phyloP scores from a whole-genome alignment of 2,329 filamentous ascomycete genomes.

The Ustulina deusta region DNA sequence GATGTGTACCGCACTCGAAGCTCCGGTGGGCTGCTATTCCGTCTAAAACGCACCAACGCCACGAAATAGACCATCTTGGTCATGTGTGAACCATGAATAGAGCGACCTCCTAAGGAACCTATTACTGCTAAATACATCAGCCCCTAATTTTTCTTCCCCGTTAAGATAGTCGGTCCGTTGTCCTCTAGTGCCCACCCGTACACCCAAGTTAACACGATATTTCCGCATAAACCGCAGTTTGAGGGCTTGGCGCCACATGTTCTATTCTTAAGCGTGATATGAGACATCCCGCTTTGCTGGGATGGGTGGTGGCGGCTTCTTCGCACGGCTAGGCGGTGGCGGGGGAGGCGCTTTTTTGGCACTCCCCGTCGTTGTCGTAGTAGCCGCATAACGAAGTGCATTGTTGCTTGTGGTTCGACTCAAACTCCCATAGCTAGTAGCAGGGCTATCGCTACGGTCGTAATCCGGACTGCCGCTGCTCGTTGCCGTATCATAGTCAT shows the following conservation, averaged over 20 bases:
- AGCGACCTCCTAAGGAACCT: slow-evolving; percentile 1
- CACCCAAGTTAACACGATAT: background rate
- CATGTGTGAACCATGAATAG: slow-evolving; percentile 5
- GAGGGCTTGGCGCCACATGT: background rate
- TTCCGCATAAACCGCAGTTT: background rate
- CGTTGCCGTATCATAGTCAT: slow-evolving; percentile 64
- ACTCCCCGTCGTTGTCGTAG: slow-evolving; percentile 31
- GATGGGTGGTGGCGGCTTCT: slow-evolving; percentile 68
- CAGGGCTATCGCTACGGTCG: slow-evolving; percentile 65
- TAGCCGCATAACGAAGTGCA: slow-evolving; percentile 39
- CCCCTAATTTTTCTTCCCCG: background rate
- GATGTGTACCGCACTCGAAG: slow-evolving; percentile 3
- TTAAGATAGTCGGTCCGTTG: background rate
- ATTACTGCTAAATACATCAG: background rate
- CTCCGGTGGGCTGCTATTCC: background rate
- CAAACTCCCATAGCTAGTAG: slow-evolving; percentile 67
- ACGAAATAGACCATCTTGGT: slow-evolving; percentile 5
- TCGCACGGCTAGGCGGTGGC: slow-evolving; percentile 60
- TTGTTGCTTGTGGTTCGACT: slow-evolving; percentile 60
- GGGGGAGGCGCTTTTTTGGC: slow-evolving; percentile 59
- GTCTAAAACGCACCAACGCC: slow-evolving; percentile 27
- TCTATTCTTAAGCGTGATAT: slow-evolving; percentile 37
- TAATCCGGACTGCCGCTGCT: slow-evolving; percentile 65
- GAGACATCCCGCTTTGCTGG: slow-evolving; percentile 53
- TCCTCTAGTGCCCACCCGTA: background rate